Evolutionary conservation across 2,329 filamentous ascomycete genomes (phyloP).

Genomic region (Alternaria postmessia): DNA sequence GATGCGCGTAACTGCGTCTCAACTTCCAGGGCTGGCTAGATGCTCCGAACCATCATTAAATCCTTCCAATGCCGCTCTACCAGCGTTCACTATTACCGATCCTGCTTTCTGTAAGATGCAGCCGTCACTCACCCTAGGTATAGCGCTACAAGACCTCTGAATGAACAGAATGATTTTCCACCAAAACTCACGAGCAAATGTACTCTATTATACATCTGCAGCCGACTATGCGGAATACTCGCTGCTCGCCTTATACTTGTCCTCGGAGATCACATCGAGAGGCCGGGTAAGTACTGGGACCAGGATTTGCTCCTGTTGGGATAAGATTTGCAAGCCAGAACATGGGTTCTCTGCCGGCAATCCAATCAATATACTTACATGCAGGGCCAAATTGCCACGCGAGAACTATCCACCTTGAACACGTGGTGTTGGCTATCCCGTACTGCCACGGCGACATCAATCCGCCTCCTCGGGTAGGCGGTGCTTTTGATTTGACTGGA

Average conservation of each 20-base stretch:
- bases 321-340: background rate
- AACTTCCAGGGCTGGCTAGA: background rate
- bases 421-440: background rate
- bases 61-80: background rate
- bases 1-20: background rate
- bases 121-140: background rate
- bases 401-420: background rate
- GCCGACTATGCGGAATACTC: background rate
- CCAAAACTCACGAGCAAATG: background rate
- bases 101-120: background rate
- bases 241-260: background rate
- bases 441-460: background rate
- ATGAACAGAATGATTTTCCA: background rate
- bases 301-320: background rate
- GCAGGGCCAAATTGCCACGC: background rate
- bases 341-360: background rate
- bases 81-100: background rate
- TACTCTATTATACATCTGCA: background rate
- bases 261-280: background rate
- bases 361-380: background rate
- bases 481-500: background rate
- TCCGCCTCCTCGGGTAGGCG: background rate
- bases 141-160: background rate
- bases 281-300: background rate
- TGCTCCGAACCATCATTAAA: background rate